Base-by-base conservation (phyloP, 2,329 filamentous ascomycete species). In the Elsinoe batatas region DNA sequence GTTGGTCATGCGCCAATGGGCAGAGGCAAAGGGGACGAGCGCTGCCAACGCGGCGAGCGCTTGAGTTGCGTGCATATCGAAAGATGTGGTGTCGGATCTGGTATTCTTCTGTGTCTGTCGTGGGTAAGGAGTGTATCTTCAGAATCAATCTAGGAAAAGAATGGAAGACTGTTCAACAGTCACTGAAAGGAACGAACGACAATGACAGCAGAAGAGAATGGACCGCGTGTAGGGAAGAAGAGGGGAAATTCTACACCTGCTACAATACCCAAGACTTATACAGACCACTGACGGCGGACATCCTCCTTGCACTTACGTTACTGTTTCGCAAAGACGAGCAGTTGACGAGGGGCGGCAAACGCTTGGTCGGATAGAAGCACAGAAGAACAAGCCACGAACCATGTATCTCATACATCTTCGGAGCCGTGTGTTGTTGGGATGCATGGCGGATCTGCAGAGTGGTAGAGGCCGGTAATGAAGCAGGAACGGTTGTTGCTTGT, bases 171-270 rank as follows among this genome's bases (percentile, higher is more conserved):
- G 35, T 15, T 51, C 47, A 37, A 51, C 32, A 35, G 47, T 36
- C 47, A 26, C 44, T 36, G 18, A 35, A 51, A 37, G 18, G 47
- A 51, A 51, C 35, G 47, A 51, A 51, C 12, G 47, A 26, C 47
- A 51, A 15, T 20, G 47, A 51, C 35, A 37, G 47, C 18, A 51
- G 47, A 51, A 51, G 18, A 51, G 47, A 51, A 51, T 51, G 47
- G 7, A 51, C 47, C 47, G 47, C 36, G 32, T 51, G 47, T 51
- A 37, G 18, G n/a, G 17, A 33, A 38, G 47, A 22, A 35, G 17
- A 35, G 44, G 18, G 12, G 15, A 35, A 49, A 35, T 3, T 33
- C 44, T 33, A 10, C n/a, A 33, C 26, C 26, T 13, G 33, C 44
- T 18, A 22, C 26, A 18, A 20, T 8, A n/a, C n/a, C 12, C 17